These are phyloP conservation scores for Xylariaceae sp. DNA, from an alignment of 2,329 filamentous ascomycete species.

Conservation along the genomic window DNA sequence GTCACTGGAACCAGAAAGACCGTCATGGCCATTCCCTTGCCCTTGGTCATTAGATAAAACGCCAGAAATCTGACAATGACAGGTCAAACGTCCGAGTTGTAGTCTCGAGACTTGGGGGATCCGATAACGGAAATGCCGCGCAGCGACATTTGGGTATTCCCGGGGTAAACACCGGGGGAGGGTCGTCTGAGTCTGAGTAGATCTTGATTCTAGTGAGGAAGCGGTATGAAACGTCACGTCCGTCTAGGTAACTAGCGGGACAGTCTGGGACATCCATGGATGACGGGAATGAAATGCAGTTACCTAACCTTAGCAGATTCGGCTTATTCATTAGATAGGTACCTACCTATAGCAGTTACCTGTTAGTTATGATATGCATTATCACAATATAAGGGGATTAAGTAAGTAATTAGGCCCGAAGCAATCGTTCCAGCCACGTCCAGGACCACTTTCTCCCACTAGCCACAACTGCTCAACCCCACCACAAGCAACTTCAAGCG, in stretches of 20 bases:
- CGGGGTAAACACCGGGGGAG: background rate
- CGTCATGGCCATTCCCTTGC: background rate
- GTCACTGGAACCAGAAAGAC: background rate
- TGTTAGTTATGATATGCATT: too few species aligned
- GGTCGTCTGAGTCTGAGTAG: too few species aligned
- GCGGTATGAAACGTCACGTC: background rate
- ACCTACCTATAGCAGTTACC: too few species aligned
- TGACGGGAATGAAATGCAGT: background rate
- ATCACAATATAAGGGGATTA: too few species aligned
- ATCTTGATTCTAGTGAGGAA: background rate
- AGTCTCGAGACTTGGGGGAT: background rate
- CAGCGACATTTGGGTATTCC: background rate
- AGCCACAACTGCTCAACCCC: constrained; percentile 4
- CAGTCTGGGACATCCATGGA: too few species aligned
- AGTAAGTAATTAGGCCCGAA: too few species aligned
- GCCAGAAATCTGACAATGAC: background rate
- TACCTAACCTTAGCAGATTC: background rate
- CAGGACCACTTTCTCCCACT: background rate
- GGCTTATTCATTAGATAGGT: background rate
- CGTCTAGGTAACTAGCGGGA: too few species aligned
- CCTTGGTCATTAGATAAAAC: background rate
- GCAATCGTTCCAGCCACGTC: background rate
- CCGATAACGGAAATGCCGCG: background rate
- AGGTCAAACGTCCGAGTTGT: background rate
- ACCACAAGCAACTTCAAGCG: constrained; percentile 16